Evolutionary conservation across 768 basidiomycete species (phyloP).

Genomic region (Suillus plorans): DNA sequence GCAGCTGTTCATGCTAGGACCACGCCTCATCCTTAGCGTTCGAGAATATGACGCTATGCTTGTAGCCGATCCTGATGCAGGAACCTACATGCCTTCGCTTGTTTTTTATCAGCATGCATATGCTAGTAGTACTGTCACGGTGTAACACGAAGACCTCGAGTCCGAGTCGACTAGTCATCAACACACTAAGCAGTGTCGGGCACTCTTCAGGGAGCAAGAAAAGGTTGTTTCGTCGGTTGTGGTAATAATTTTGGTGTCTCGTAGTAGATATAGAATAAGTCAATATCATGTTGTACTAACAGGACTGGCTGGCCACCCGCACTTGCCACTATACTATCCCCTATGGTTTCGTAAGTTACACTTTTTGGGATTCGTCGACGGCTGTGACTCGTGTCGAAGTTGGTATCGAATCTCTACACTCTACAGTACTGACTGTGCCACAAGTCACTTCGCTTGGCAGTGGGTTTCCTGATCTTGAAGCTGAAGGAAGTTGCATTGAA

Average conservation of each 20-base stretch:
- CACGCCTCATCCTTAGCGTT: constrained; percentile 1
- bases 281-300: not conserved
- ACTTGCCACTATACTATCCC: not conserved
- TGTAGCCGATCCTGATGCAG: not conserved
- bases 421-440: too few relatives aligned
- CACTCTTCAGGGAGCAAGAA: not conserved
- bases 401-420: too few relatives aligned
- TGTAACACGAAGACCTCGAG: not conserved
- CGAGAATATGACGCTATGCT: not conserved
- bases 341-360: too few relatives aligned
- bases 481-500: too few relatives aligned
- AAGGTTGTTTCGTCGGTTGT: not conserved
- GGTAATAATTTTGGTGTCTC: not conserved
- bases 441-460: too few relatives aligned
- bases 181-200: too few relatives aligned
- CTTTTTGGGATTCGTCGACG: too few relatives aligned
- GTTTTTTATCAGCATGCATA: not conserved
- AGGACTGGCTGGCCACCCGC: not conserved
- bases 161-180: not conserved
- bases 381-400: too few relatives aligned
- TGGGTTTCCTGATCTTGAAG: too few relatives aligned
- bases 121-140: not conserved
- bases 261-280: not conserved
- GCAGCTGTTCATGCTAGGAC: not conserved
- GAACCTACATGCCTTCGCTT: not conserved